A percentile compares a stretch with the other conserved stretches of the same genome.
Conservation (phyloP, 2,329 filamentous ascomycete genomes). For the Amesomyces nigricolor region DNA sequence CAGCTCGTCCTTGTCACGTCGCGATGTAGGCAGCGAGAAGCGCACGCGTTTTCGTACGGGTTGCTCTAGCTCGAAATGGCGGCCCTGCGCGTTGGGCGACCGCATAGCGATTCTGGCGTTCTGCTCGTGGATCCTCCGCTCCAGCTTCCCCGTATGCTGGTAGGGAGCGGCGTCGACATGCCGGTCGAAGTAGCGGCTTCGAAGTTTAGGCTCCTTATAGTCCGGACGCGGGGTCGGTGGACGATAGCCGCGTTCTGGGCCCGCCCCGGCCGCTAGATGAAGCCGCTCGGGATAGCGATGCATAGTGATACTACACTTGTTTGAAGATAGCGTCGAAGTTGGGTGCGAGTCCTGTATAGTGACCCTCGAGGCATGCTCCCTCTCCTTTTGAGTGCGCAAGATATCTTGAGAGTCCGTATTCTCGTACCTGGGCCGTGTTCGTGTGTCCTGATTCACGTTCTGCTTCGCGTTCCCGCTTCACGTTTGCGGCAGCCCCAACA, state of each 20-base stretch:
- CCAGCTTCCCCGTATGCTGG: background rate
- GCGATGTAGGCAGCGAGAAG: slow-evolving; percentile 13
- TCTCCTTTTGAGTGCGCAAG: slow-evolving; percentile 3
- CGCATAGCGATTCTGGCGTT: slow-evolving; percentile 3
- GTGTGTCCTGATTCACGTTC: slow-evolving; percentile 6
- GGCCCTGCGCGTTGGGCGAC: background rate
- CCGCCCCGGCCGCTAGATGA: slow-evolving; percentile 5
- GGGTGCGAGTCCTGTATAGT: slow-evolving; percentile 1
- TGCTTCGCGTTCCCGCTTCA: background rate
- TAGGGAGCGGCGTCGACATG: slow-evolving; percentile 5
- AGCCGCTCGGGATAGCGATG: slow-evolving; percentile 5
- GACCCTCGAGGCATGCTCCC: background rate
- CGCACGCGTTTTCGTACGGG: slow-evolving; percentile 6
- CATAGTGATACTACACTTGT: slow-evolving; percentile 5
- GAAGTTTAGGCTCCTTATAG: slow-evolving; percentile 2
- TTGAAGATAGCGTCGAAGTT: slow-evolving; percentile 8
- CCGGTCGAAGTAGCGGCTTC: slow-evolving; percentile 7
- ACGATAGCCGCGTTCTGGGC: slow-evolving; percentile 6
- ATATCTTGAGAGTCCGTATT: slow-evolving; percentile 1
- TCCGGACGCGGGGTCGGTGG: background rate
- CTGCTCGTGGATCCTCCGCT: slow-evolving; percentile 7
- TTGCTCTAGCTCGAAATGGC: slow-evolving; percentile 12
- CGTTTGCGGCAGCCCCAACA: background rate
- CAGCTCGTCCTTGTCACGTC: slow-evolving; percentile 4
- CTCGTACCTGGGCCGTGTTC: slow-evolving; percentile 1